phyloP scores from a whole-genome alignment of 805 yeast species.

The Nakazawaea ernobii region DNA sequence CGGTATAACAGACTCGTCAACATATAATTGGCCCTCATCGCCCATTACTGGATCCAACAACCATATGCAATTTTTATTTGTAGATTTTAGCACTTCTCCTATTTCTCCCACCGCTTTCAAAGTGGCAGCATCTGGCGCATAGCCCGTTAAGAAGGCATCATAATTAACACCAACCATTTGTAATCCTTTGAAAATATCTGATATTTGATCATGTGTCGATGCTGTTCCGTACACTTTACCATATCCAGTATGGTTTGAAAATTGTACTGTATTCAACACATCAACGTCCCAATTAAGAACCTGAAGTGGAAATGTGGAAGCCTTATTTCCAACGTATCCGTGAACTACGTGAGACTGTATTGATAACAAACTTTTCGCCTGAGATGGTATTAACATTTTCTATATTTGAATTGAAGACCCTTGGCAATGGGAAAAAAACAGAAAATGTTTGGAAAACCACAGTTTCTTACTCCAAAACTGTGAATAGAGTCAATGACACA shows the following conservation, averaged over 20 bases:
- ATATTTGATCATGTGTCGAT: constrained; percentile 34
- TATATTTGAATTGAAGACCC: neutral
- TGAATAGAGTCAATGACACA: neutral
- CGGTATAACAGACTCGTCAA: constrained; percentile 53
- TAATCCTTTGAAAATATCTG: constrained; percentile 33
- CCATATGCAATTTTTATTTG: constrained; percentile 37
- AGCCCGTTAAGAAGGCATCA: constrained; percentile 60
- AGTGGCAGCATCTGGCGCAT: constrained; percentile 53
- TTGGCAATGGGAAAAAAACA: neutral
- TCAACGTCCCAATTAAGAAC: constrained; percentile 68
- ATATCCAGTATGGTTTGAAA: constrained; percentile 69
- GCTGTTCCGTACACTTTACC: constrained; percentile 48
- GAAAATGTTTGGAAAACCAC: neutral
- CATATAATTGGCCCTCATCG: constrained; percentile 68
- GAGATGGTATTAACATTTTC: neutral
- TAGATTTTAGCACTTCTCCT: constrained; percentile 29
- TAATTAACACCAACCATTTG: constrained; percentile 30
- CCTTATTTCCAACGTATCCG: constrained; percentile 69
- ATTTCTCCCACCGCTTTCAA: constrained; percentile 36
- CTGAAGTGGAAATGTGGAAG: constrained; percentile 61
- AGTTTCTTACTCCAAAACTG: too few relatives aligned
- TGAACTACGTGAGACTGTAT: constrained; percentile 69
- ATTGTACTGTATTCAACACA: constrained; percentile 56
- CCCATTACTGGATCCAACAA: constrained; percentile 79
- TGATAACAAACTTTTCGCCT: constrained; percentile 32